Conservation (phyloP, 2,329 filamentous ascomycete genomes). For the Penicillium sp. region DNA sequence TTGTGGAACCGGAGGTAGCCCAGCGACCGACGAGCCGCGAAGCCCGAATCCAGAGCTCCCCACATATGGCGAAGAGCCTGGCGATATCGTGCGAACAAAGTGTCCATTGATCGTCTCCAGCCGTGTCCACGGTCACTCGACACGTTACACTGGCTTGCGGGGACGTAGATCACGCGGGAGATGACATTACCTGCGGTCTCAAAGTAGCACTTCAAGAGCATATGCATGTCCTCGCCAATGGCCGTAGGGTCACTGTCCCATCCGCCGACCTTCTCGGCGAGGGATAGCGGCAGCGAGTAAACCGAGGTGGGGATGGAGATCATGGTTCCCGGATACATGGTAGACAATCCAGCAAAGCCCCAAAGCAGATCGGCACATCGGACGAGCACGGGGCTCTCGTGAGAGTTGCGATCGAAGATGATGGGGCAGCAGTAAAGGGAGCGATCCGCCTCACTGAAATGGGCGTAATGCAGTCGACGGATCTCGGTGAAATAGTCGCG, state of each 20-base stretch:
- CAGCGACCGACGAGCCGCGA: constrained; percentile 57
- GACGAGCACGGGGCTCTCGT: constrained; percentile 65
- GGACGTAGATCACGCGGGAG: constrained; percentile 62
- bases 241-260: constrained; percentile 70
- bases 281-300: constrained; percentile 65
- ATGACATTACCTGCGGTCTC: constrained; percentile 68
- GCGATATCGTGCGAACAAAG: constrained; percentile 65
- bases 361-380: constrained; percentile 71
- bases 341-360: constrained; percentile 68
- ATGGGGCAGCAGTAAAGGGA: constrained; percentile 69
- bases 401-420: constrained; percentile 71
- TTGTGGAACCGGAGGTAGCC: constrained; percentile 18
- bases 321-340: constrained; percentile 61
- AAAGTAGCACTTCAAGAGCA: constrained; percentile 77
- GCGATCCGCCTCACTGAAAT: constrained; percentile 41
- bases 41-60: constrained; percentile 69
- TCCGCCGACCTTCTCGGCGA: constrained; percentile 67
- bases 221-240: constrained; percentile 73
- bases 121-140: constrained; percentile 58
- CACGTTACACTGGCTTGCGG: constrained; percentile 71
- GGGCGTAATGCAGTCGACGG: constrained; percentile 60
- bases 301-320: constrained; percentile 71
- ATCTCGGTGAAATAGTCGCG: constrained; percentile 66
- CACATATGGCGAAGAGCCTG: constrained; percentile 75
- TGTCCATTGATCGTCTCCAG: constrained; percentile 46